Evolutionary conservation across 2,329 filamentous ascomycete genomes (phyloP), one percentile per base, ranked within the genome.

Genomic region (Xenosphaeropsis pyriputrescens): DNA sequence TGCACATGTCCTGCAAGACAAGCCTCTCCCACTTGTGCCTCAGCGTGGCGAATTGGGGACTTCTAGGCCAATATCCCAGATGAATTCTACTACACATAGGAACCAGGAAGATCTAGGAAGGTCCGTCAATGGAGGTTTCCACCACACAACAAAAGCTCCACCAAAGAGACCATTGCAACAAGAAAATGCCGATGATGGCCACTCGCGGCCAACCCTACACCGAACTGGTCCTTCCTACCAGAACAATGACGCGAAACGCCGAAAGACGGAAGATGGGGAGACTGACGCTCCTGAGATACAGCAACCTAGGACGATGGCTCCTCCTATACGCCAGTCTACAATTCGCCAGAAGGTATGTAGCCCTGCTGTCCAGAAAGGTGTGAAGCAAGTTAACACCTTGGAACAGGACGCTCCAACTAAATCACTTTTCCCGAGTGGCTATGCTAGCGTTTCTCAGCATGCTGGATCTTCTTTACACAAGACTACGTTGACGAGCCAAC

Each of bases 251-350:
- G 67, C 72, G 16, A 95, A 94, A 64, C 74, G 86, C 40, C 73
- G 85, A 47, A 80, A 79, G 53, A 91, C 79, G 37, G 76, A 80
- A 32, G 72, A 76, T 39, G 57, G 63, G 30, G 70, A 75, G 43
- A 76, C 84, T 44, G 76, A 83, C 43, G 74, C 78, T 39, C 60
- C 67, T 32, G 68, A 73, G 34, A 66, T 67, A 51, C 67, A 74
- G 40, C 68, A 72, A 31, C 67, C 74, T 34, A 69, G 74, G 39
- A 70, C 88, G 49, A 91, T 88, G 63, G 83, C 80, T 12, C 84
- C 85, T 37, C 85, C 86, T 5, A 85, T 93, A 47, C 76, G 88
- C 41, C 85, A 86, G 43, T 93, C 85, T 2, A 78, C 70, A 35
- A 69, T 75, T 52, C 68, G 71, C 50, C 49, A 45, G 40, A 57